Evolutionary conservation across 768 basidiomycete species (phyloP), one percentile per base, ranked within the genome.

Genomic region (Leccinum boreale): DNA sequence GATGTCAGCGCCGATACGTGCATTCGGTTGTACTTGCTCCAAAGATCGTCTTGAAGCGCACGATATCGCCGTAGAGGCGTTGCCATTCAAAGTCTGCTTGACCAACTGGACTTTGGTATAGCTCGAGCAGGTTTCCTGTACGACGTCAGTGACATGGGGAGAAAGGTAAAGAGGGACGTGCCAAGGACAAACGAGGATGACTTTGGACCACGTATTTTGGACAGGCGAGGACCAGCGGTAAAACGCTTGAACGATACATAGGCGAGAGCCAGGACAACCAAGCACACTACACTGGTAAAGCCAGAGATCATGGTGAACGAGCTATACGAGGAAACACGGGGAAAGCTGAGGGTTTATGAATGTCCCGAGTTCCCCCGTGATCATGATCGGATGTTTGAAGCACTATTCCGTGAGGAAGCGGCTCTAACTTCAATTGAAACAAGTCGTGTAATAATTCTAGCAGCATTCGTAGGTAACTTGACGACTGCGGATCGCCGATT

Each of bases 41-140:
- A 44, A 74, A 62, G 14, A 66, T 42, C 4, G 60, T 57, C 55
- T 70, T 72, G 58, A 73, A 61, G 7, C 69, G 63, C 33, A 74
- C 53, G 17, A 75, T 17, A 36, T 62, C 51, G 6, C 73, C 73
- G 54, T 75, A 75, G 19, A 52, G 58, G 6, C 24, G 52, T 35
- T 72, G 67, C 73, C 73, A 74, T 55, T 62, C 59, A 50, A 71
- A 68, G 52, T 74, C 69, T 17, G 60, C 28, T 14, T 66, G 55
- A 36, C 61, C 74, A n/a, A 56, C 62, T 3, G 70, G 62, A 26
- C 54, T 53, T 59, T 67, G 74, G 33, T 63, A 69, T 15, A 74
- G 8, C 19, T 75, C 69, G 4, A 57, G 48, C 35, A 73, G 42
- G 58, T 74, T 68, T 11, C 73, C 73, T 73, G 50, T 3, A 14